Conservation (phyloP, 169 alveolate genomes). For the Miamiensis avidus region DNA sequence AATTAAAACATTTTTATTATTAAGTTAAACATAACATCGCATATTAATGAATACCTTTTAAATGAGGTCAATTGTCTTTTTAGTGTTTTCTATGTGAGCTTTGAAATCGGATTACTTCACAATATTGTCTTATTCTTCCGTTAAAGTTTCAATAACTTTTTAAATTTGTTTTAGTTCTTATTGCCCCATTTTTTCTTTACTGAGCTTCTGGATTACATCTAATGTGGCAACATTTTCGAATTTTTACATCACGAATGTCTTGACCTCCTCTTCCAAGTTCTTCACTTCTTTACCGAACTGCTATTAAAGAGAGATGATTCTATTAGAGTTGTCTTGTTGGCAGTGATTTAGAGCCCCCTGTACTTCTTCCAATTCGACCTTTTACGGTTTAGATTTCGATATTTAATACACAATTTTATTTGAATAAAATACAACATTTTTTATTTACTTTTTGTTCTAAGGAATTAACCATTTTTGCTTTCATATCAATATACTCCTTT, state of each 20-base stretch:
- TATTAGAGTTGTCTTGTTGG: not conserved
- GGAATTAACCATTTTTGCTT: not conserved
- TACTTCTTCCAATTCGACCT: not conserved
- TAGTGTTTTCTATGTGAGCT: not conserved
- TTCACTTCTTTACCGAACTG: slow-evolving; percentile 19
- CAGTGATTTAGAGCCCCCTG: not conserved
- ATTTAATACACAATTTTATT: too few species aligned
- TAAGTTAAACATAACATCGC: too few species aligned
- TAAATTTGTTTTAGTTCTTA: not conserved
- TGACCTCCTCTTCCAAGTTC: not conserved
- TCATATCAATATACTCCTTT: slow-evolving; percentile 14
- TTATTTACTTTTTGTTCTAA: slow-evolving; percentile 8
- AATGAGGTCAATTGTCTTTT: not conserved
- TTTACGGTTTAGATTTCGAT: too few species aligned
- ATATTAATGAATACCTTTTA: not conserved
- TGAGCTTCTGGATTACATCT: too few species aligned
- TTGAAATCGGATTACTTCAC: too few species aligned
- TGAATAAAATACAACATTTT: too few species aligned
- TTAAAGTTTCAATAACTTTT: not conserved
- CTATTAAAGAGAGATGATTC: not conserved
- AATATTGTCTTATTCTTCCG: not conserved
- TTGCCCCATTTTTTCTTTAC: not conserved
- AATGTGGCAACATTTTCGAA: not conserved
- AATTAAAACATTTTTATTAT: too few species aligned
- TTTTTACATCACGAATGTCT: not conserved